Evolutionary conservation across 352 stramenopile genomes (phyloP), one percentile per base, ranked within the genome.

Genomic region (Globisporangium parvum): DNA sequence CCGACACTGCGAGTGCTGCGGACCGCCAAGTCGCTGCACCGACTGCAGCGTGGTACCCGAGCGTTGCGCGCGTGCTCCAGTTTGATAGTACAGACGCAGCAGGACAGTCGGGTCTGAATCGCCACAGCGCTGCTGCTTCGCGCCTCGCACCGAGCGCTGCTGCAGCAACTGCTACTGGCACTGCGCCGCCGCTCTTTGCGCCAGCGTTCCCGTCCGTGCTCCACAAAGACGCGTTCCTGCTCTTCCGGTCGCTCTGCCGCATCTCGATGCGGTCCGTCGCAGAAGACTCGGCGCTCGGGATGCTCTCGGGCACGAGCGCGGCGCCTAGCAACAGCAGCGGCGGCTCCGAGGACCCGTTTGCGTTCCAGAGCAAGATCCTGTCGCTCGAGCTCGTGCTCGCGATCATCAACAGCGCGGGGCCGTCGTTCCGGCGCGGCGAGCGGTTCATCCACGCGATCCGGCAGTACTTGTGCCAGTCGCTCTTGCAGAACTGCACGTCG

Each of bases 401-500:
- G 28, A 96, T 98, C n/a, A 85, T 99, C 68, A 93, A 99, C 62
- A 93, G 98, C 73, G 90, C 93, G 8, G 97, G 97, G 0, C 81
- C 91, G 21, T 95, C 91, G 2, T 99, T 99, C 75, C 83, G 89
- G 23, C 80, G 85, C 20, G 89, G 87, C 28, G 93, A 98, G 63
- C 92, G 96, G 23, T 99, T 99, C 63, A 85, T 99, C 44, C 93
- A 98, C 62, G 91, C 96, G 1, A 97, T 99, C 17, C 92, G 96
- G 44, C 88, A 97, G 55, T 99, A 99, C 64, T 66, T 99, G 44
- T 99, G 96, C 63, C 87, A 98, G 48, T 97, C 91, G 26, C 67
- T 99, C 53, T 71, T 99, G 12, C 97, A 99, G 59, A 99, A 99
- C 71, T 99, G 93, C 62, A 98, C 98, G 63, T 98, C 89, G 31